A percentile compares a stretch with the other conserved stretches of the same genome.
Conservation (phyloP, 805 yeast species). For the Maudiozyma barnettii region DNA sequence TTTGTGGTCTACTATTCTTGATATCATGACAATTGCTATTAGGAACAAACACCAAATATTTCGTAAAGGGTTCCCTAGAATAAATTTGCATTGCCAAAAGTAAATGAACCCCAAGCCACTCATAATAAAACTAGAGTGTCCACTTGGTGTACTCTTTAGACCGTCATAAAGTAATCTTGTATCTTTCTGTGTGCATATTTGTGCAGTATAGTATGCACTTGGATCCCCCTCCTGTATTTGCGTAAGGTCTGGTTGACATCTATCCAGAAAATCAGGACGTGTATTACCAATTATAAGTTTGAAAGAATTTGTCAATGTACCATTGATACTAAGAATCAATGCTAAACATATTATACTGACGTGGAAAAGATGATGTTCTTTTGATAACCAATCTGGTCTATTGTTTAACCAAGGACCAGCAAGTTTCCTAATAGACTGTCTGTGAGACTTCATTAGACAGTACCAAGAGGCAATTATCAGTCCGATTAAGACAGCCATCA, state of each 20-base stretch:
- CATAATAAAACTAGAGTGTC: constrained; percentile 23
- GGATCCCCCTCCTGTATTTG: constrained; percentile 1
- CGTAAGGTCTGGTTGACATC: constrained; percentile 18
- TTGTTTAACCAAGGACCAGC: constrained; percentile 5
- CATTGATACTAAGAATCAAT: constrained; percentile 16
- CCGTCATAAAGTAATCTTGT: constrained; percentile 19
- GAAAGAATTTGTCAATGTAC: constrained; percentile 19
- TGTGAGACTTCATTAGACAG: constrained; percentile 10
- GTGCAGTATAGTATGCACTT: constrained; percentile 6
- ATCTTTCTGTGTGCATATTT: constrained; percentile 15
- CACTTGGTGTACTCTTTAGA: constrained; percentile 26
- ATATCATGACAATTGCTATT: constrained; percentile 19
- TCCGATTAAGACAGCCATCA: constrained; percentile 11
- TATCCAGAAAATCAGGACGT: constrained; percentile 25
- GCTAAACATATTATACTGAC: constrained; percentile 14
- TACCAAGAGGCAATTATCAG: constrained; percentile 8
- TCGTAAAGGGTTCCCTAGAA: constrained; percentile 9
- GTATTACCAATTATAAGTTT: constrained; percentile 21
- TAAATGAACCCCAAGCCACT: constrained; percentile 18
- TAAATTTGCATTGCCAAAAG: constrained; percentile 18
- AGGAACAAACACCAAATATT: constrained; percentile 23
- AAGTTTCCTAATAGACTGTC: background rate
- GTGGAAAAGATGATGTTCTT: constrained; percentile 18
- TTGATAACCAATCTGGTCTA: constrained; percentile 14
- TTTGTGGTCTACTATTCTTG: constrained; percentile 24